Evolutionary conservation across 2,329 filamentous ascomycete genomes (phyloP), one percentile per base, ranked within the genome.

Genomic region (Myriosclerotinia curreyana): DNA sequence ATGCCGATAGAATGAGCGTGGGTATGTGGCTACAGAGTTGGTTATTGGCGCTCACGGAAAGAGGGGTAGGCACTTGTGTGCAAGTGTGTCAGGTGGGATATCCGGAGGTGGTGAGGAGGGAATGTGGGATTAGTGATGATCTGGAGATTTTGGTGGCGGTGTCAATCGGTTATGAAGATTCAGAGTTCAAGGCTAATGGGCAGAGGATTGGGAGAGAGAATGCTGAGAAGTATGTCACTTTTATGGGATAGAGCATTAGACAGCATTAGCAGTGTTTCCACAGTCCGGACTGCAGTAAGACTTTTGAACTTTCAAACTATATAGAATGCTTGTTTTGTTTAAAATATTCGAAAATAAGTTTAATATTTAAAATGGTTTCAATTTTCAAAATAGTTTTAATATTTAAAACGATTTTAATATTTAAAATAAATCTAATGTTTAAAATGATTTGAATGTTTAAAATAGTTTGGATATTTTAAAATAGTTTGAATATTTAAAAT

Each of bases 21-120:
- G 61, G 61, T 8, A 50, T 59, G 44, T 63, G 61, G 61, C 42
- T 63, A 34, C 52, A 58, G 44, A 48, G n/a, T 31, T 63, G 42
- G 52, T 42, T 63, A 17, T 38, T 63, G 36, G 52, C 61, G 7
- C 61, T 63, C 9, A 63, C 52, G 20, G 61, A 59, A 15, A 42
- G 54, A 25, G 61, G 61, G 15, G 52, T 63, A 11, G 36, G 22
- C 20, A 50, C 34, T 20, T 52, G 40, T 28, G 61, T 63, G 22
- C 42, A 63, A 31, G 14, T 63, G 40, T 58, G 61, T 42, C 22
- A 50, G 20, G 48, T 52, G 15, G 44, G 61, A 9, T 59, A 59
- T 50, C 61, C 61, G 8, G 61, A 25, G 5, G 15, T 59, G 5
- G 4, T 59, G 44, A 58, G 52, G 14, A 42, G 14, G 2, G 61